A percentile compares a stretch with the other conserved stretches of the same genome.
phyloP scores from a whole-genome alignment of 768 basidiomycete species.

The Mycena venus region DNA sequence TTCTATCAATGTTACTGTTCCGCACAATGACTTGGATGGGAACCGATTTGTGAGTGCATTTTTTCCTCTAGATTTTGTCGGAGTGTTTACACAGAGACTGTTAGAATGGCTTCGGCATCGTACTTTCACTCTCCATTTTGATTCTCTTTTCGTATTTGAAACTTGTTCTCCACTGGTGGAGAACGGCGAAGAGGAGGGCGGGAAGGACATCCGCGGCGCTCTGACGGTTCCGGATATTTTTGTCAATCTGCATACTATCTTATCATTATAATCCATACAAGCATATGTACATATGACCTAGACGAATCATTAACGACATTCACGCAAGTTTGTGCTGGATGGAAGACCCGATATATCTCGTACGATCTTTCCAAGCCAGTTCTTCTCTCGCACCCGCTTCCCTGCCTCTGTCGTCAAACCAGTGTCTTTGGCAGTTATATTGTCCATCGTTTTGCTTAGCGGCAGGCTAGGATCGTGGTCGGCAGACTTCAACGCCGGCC shows the following conservation, averaged over 20 bases:
- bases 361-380: conserved; percentile 21
- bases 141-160: conserved; percentile 47
- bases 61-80: background rate
- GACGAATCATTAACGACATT: background rate
- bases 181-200: conserved; percentile 22
- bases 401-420: conserved; percentile 51
- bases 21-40: conserved; percentile 58
- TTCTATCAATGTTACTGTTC: conserved; percentile 77
- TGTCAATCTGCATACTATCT: background rate
- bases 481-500: background rate
- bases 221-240: background rate
- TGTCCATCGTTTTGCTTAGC: background rate
- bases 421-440: conserved; percentile 57
- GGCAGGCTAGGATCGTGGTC: conserved; percentile 10
- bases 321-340: background rate
- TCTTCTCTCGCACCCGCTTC: conserved; percentile 15
- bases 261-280: conserved; percentile 3
- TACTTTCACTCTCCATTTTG: conserved; percentile 60
- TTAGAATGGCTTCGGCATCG: conserved; percentile 68
- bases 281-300: background rate
- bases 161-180: conserved; percentile 30
- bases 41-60: conserved; percentile 29
- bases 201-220: conserved; percentile 11
- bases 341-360: conserved; percentile 4
- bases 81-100: conserved; percentile 37